These are phyloP conservation scores for Fusarium concolor DNA, from an alignment of 2,329 filamentous ascomycete genomes.

Conservation along the genomic window DNA sequence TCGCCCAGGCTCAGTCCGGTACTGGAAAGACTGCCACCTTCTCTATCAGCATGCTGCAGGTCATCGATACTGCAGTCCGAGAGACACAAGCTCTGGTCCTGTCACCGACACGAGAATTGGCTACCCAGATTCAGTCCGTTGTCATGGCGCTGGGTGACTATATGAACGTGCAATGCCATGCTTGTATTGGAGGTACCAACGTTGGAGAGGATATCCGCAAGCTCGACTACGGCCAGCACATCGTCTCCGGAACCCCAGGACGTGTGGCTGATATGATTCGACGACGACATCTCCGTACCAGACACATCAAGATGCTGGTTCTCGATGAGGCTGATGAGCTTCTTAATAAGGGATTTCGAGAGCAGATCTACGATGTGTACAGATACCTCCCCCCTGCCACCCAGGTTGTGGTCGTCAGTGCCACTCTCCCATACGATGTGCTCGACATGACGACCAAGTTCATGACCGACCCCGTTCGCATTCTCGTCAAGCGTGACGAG, in stretches of 20 bases:
- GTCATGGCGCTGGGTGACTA: constrained; percentile 99
- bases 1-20: constrained; percentile 96
- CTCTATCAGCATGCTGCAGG: constrained; percentile 94
- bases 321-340: constrained; percentile 72
- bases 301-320: constrained; percentile 74
- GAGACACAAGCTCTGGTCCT: constrained; percentile 96
- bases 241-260: constrained; percentile 97
- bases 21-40: constrained; percentile 98
- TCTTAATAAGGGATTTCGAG: constrained; percentile 93
- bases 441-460: constrained; percentile 99
- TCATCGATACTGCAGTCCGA: constrained; percentile 92
- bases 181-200: constrained; percentile 97
- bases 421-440: constrained; percentile 96
- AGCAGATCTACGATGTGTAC: constrained; percentile 99
- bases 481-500: constrained; percentile 98
- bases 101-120: constrained; percentile 94
- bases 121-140: constrained; percentile 97
- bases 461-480: constrained; percentile 97
- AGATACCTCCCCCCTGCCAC: constrained; percentile 95
- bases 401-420: constrained; percentile 97
- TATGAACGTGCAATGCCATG: constrained; percentile 99
- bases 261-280: constrained; percentile 80
- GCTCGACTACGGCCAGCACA: constrained; percentile 96
- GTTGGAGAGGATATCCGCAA: constrained; percentile 98
- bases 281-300: constrained; percentile 66